Percentiles rank a stretch among this genome's conserved stretches.
Conservation (phyloP, 176 grass and related monocot species). For the Eragrostis nindensis region DNA sequence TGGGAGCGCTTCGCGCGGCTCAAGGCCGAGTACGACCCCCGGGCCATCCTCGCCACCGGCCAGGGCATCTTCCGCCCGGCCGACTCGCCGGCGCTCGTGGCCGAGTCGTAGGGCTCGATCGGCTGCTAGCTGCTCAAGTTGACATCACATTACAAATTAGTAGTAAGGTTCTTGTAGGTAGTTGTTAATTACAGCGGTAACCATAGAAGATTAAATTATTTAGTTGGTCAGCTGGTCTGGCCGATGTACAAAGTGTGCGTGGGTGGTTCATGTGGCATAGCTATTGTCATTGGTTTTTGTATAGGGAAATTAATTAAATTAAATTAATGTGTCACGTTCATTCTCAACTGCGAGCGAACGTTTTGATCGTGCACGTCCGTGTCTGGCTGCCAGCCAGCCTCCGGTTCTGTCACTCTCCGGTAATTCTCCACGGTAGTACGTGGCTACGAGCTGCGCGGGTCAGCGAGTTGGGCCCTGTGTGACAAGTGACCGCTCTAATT, state of each 20-base stretch:
- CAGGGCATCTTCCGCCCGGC: conserved; percentile 80
- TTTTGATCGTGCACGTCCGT: background rate
- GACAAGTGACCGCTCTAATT: background rate
- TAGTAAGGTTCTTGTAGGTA: background rate
- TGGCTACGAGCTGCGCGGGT: background rate
- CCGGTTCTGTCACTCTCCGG: background rate
- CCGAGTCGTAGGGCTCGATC: conserved; percentile 30
- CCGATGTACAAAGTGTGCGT: conserved; percentile 33
- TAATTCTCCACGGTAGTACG: background rate
- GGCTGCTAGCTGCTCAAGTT: background rate
- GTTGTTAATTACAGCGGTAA: background rate
- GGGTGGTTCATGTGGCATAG: background rate
- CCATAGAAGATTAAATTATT: conserved; percentile 25
- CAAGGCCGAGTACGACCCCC: conserved; percentile 71
- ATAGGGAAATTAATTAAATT: conserved; percentile 1
- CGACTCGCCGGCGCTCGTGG: background rate
- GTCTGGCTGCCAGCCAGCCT: background rate
- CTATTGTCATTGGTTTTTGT: background rate
- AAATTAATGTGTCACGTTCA: background rate
- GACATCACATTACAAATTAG: background rate
- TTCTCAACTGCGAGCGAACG: background rate
- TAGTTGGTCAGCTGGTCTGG: background rate
- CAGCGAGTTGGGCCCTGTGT: background rate
- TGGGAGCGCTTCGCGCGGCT: conserved; percentile 62
- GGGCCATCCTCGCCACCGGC: conserved; percentile 64